Evolutionary conservation across 768 basidiomycete species (phyloP), one percentile per base, ranked within the genome.

Genomic region (Crucibulum laeve): DNA sequence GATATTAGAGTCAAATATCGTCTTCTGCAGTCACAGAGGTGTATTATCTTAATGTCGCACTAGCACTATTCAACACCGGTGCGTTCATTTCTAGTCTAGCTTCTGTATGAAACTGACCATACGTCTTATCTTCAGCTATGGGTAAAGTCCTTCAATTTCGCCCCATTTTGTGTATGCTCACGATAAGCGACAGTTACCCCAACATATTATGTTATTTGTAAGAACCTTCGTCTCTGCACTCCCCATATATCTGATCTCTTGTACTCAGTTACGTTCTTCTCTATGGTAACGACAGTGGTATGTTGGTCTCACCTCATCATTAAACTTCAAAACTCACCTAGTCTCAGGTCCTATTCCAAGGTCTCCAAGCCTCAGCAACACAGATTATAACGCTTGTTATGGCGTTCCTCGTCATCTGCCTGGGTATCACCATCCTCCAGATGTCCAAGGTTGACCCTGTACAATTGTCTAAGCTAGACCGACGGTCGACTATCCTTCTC

Each of bases 1-100:
- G 24, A 19, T 22, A 36, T 43, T 60, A 39, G 58, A 36, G 54
- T 43, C 25, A 45, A 39, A 32, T 7, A 40, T 15, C 38, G 21
- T 22, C 17, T 38, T 14, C 37, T 32, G 11, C 35, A 88, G 85
- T 92, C 44, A 83, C 84, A 45, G 95, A 97, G 62, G 89, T 97
- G 55, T 94, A 89, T 65, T 98, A 91, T 67, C 76, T 97, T 47
- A 97, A 96, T 65, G 84, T 93, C 47, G 96, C 96, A 14, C 81
- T 99, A 47, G 96, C 93, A 45, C 69, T 97, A 25, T 98, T 93
- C 74, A 95, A 96, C 65, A 89, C 88, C 43, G 87, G 85, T 84
- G 49, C 49, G 80, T 52, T 14, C 26, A 37, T 38, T 14, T 35
- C 33, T 38, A 26, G 21, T 13, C 17, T 25, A 6, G n/a, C n/a